These are phyloP conservation scores for Dryas alaskensis DNA, from an alignment of 306 rosid species.

Conservation along the genomic window DNA sequence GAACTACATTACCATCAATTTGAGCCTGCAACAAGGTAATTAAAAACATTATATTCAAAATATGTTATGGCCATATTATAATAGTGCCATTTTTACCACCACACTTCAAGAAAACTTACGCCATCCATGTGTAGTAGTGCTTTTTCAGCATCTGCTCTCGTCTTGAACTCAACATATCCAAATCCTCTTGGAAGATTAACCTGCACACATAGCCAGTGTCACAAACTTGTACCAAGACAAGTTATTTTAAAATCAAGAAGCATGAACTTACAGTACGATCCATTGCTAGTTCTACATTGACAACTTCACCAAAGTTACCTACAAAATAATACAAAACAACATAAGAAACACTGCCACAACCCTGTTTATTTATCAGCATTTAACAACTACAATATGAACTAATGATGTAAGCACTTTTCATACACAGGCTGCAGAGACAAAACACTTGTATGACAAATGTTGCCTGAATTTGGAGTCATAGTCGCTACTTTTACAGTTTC, in stretches of 20 bases:
- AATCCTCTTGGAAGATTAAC: conserved; percentile 95
- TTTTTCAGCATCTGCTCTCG: conserved; percentile 85
- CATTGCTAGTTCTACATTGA: conserved; percentile 89
- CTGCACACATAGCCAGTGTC: conserved; percentile 36
- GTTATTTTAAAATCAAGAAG: conserved; percentile 6
- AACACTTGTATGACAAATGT: background rate
- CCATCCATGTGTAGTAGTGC: conserved; percentile 89
- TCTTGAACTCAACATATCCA: conserved; percentile 92
- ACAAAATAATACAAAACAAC: conserved; percentile 13
- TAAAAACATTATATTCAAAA: conserved; percentile 22
- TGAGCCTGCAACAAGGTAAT: conserved; percentile 68
- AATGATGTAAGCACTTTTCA: background rate
- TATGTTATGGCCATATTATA: conserved; percentile 12
- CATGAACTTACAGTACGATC: conserved; percentile 73
- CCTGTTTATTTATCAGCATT: background rate
- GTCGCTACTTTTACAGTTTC: background rate
- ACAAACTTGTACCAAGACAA: conserved; percentile 3
- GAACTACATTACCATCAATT: conserved; percentile 88
- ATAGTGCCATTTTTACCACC: conserved; percentile 9
- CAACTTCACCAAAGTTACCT: conserved; percentile 92
- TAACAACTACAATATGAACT: background rate
- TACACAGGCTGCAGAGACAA: background rate
- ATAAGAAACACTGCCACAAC: background rate
- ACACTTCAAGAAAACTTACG: conserved; percentile 51
- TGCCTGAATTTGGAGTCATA: background rate